Evolutionary conservation across 176 grass and related monocot species (phyloP).

Genomic region (Sorghum bicolor): DNA sequence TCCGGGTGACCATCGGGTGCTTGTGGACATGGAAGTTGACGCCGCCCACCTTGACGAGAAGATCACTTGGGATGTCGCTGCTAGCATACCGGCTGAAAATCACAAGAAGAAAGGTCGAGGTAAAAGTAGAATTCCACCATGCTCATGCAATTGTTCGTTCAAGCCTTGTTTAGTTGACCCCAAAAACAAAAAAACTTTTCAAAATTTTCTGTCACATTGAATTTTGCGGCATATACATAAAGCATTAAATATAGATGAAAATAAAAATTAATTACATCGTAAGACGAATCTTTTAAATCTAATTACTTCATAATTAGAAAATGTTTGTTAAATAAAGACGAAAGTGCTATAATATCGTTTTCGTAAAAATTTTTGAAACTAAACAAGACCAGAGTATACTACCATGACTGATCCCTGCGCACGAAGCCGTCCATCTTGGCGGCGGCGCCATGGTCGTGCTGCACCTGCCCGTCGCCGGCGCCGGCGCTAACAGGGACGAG

Average conservation of each 20-base stretch:
- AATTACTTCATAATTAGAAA: too few species aligned
- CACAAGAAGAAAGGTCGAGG: background rate
- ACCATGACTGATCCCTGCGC: background rate
- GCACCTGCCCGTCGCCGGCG: background rate
- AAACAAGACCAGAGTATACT: too few species aligned
- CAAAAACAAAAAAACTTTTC: too few species aligned
- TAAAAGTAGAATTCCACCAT: background rate
- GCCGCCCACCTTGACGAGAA: background rate
- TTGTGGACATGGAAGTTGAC: conserved; percentile 9
- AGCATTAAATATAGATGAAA: too few species aligned
- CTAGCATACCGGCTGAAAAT: background rate
- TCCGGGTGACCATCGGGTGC: background rate
- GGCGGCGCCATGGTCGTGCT: background rate
- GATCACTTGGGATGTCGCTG: background rate
- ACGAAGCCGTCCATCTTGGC: background rate
- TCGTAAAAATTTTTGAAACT: too few species aligned
- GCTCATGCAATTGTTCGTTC: background rate
- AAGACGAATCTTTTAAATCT: too few species aligned
- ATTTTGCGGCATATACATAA: too few species aligned
- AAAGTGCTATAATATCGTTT: too few species aligned
- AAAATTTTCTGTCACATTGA: too few species aligned
- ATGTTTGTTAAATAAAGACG: too few species aligned
- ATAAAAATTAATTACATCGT: too few species aligned
- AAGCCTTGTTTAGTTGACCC: too few species aligned
- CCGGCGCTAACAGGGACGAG: background rate